A percentile compares a stretch with the other conserved stretches of the same genome.
These are phyloP conservation scores for Leishmania martiniquensis DNA, from an alignment of 208 protist species.

Conservation along the genomic window DNA sequence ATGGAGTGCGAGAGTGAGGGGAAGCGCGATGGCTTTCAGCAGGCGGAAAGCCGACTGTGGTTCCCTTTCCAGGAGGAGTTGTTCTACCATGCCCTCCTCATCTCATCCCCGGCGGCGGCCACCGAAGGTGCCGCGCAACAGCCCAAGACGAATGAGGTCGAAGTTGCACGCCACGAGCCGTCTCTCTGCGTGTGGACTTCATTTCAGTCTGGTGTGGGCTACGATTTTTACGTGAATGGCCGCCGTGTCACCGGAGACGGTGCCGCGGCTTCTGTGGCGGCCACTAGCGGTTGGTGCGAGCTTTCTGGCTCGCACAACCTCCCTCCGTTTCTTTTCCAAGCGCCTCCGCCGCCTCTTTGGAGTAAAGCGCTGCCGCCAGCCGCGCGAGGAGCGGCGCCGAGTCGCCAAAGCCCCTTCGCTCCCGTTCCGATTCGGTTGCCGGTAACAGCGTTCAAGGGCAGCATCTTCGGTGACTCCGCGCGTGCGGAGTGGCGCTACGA, in stretches of 20 bases:
- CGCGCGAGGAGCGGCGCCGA: background rate
- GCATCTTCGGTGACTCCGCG: constrained; percentile 12
- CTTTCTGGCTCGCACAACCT: constrained; percentile 29
- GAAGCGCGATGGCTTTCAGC: constrained; percentile 48
- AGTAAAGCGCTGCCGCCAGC: background rate
- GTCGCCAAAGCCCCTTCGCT: background rate
- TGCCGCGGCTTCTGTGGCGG: background rate
- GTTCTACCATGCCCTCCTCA: constrained; percentile 11
- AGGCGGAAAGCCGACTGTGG: constrained; percentile 63
- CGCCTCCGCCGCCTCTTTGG: background rate
- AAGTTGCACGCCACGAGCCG: background rate
- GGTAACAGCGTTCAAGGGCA: constrained; percentile 2
- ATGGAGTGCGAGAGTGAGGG: constrained; percentile 57
- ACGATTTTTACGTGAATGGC: constrained; percentile 60
- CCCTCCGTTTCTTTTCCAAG: constrained; percentile 36
- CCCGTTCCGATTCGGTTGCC: constrained; percentile 23
- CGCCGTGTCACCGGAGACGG: constrained; percentile 17
- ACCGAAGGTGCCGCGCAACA: background rate
- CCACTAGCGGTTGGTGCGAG: constrained; percentile 37
- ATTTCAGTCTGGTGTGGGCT: constrained; percentile 59
- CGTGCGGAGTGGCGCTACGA: constrained; percentile 38
- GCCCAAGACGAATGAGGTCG: background rate
- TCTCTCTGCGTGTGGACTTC: constrained; percentile 44
- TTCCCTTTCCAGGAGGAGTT: constrained; percentile 49
- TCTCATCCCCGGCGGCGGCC: background rate